Conservation (phyloP, 768 basidiomycete genomes). For the Hericium erinaceus region DNA sequence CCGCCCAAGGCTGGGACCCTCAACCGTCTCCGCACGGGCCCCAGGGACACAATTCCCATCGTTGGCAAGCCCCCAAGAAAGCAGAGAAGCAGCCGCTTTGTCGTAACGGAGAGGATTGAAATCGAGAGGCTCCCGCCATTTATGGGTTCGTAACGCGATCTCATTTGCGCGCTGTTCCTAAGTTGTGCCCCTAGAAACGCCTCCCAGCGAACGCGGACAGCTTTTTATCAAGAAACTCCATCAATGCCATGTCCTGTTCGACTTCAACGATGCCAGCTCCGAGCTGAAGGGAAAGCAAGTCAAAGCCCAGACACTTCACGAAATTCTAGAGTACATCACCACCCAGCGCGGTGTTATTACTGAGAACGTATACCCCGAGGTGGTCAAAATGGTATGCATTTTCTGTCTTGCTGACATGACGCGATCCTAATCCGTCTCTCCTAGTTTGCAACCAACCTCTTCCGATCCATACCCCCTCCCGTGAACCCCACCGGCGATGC, state of each 20-base stretch:
- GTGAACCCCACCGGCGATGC: slow-evolving; percentile 98
- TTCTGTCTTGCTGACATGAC: slow-evolving; percentile 5
- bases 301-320: slow-evolving; percentile 94
- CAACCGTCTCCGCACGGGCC: slow-evolving; percentile 68
- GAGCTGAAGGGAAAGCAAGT: slow-evolving; percentile 98
- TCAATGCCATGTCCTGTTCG: slow-evolving; percentile 95
- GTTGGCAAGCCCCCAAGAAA: slow-evolving; percentile 95
- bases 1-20: slow-evolving; percentile 63
- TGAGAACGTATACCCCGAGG: slow-evolving; percentile 96
- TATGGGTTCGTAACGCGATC: slow-evolving; percentile 45
- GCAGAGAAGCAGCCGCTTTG: slow-evolving; percentile 93
- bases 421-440: slow-evolving; percentile 2
- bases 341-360: slow-evolving; percentile 94
- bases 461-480: slow-evolving; percentile 98
- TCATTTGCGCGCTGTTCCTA: slow-evolving; percentile 1
- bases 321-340: slow-evolving; percentile 99
- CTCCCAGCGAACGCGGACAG: slow-evolving; percentile 77
- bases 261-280: slow-evolving; percentile 95
- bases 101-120: slow-evolving; percentile 92
- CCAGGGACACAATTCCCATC: slow-evolving; percentile 95
- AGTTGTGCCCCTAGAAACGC: slow-evolving; percentile 56
- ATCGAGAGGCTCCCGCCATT: slow-evolving; percentile 92
- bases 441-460: slow-evolving; percentile 95
- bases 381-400: slow-evolving; percentile 85
- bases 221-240: slow-evolving; percentile 92